Evolutionary conservation across 306 rosid species (phyloP).

Genomic region (Acmispon strigosus): DNA sequence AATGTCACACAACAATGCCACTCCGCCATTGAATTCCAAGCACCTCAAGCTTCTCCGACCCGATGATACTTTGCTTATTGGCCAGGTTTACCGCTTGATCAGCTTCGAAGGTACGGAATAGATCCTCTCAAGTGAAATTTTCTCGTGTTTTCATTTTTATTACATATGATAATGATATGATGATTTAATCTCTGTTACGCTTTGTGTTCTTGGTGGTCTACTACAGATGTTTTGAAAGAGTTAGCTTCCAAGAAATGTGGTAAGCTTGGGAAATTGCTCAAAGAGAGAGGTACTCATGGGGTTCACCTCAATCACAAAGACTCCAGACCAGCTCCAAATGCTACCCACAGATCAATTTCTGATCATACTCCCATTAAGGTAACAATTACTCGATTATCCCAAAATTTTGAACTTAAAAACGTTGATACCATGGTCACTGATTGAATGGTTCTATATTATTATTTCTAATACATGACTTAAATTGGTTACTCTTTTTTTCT

Average conservation of each 20-base stretch:
- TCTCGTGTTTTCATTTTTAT: too few relatives aligned
- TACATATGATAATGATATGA: too few relatives aligned
- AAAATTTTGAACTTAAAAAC: too few relatives aligned
- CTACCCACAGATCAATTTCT: background rate
- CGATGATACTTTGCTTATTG: constrained; percentile 70
- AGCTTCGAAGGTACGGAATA: constrained; percentile 92
- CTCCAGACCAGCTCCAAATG: constrained; percentile 26
- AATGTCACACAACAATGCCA: constrained; percentile 22
- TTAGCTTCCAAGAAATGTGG: constrained; percentile 76
- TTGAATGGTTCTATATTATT: too few relatives aligned
- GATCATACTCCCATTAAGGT: constrained; percentile 31
- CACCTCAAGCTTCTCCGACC: constrained; percentile 94
- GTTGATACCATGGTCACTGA: too few relatives aligned
- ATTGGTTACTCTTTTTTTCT: too few relatives aligned
- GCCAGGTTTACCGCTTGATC: constrained; percentile 83
- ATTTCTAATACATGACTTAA: too few relatives aligned
- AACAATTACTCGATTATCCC: too few relatives aligned
- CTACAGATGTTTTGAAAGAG: constrained; percentile 83
- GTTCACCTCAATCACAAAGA: constrained; percentile 37
- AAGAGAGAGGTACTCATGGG: constrained; percentile 46
- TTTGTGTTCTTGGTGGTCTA: background rate
- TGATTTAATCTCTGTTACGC: too few relatives aligned
- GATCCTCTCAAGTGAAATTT: too few relatives aligned
- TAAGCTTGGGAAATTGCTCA: constrained; percentile 68
- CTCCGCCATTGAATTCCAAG: constrained; percentile 28